Conservation (phyloP, 305 asterid genomes). For the Fraxinus sp. region DNA sequence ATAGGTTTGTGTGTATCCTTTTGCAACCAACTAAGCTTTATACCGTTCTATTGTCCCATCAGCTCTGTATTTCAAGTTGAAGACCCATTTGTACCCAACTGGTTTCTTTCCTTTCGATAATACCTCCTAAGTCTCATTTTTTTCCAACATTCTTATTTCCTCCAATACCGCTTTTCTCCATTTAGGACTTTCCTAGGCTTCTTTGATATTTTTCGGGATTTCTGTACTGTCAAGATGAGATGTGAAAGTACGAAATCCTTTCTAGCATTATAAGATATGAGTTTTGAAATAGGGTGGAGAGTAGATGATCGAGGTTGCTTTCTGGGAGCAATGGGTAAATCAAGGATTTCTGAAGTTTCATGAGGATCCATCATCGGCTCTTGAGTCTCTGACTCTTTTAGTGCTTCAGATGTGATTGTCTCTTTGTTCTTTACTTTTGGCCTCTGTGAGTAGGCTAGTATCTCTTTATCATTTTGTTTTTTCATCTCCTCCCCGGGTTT, state of each 20-base stretch:
- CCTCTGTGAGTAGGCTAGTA: neutral
- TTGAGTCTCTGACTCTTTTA: neutral
- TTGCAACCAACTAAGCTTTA: neutral
- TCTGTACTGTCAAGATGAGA: neutral
- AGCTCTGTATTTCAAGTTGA: neutral
- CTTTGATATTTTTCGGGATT: too few relatives aligned
- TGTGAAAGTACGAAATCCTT: neutral
- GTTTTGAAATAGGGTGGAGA: neutral
- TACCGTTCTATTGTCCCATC: neutral
- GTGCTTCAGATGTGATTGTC: neutral
- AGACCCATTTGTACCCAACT: neutral
- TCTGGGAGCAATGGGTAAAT: neutral
- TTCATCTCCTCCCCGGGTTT: neutral
- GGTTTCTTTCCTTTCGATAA: neutral
- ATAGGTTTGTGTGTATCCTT: neutral
- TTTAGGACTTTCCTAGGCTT: neutral
- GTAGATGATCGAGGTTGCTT: neutral
- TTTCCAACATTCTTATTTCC: neutral
- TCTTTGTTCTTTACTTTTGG: neutral
- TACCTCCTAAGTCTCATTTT: neutral
- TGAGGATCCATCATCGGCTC: neutral
- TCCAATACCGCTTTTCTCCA: neutral
- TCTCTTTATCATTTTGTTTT: neutral
- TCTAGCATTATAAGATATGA: too few relatives aligned
- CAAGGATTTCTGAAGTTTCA: neutral